Evolutionary conservation across 345 rosid genomes (phyloP), one percentile per base, ranked within the genome.

Genomic region (Aegle marmelos): DNA sequence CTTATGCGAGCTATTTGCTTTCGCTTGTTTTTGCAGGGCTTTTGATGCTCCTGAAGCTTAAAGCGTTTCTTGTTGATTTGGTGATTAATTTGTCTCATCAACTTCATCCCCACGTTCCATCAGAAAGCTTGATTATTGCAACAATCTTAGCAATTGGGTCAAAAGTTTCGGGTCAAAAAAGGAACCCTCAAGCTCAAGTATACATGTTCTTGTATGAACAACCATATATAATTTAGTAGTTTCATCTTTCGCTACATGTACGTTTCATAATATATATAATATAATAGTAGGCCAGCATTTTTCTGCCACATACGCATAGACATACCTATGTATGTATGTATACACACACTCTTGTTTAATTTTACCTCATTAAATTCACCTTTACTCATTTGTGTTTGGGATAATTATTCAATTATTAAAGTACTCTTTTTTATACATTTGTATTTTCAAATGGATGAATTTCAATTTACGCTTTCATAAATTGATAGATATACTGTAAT

Each of bases 1-100:
- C 24, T 25, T 45, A 45, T 31, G 50, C 6, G 7, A 45, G 60
- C n/a, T 50, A 16, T 16, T 11, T 68, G 70, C 27, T 68, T 59
- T 37, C 76, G 45, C 8, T 75, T n/a, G 7, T 2, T 21, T 71
- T 79, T 76, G 78, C 80, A 81, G 82, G 73, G 61, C 59, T 34
- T 84, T 74, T 73, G 87, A 78, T 79, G 87, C 27, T 70, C 16
- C 6, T 28, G 59, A 70, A 70, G 74, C 41, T 50, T 48, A 19
- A 65, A 65, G 58, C 24, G 14, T 53, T 30, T 45, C 50, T 45
- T 31, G 25, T 7, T 19, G 39, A 5, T 39, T 45, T 41, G 36
- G 36, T 66, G 54, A 33, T 65, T 25, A 34, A 33, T 75, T 75
- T 34, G 54, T 74, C 78, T 67, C 36, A 71, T 65, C 21, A 72